Conservation (phyloP, 2,329 filamentous ascomycete genomes). For the Bipolaris bicolor region DNA sequence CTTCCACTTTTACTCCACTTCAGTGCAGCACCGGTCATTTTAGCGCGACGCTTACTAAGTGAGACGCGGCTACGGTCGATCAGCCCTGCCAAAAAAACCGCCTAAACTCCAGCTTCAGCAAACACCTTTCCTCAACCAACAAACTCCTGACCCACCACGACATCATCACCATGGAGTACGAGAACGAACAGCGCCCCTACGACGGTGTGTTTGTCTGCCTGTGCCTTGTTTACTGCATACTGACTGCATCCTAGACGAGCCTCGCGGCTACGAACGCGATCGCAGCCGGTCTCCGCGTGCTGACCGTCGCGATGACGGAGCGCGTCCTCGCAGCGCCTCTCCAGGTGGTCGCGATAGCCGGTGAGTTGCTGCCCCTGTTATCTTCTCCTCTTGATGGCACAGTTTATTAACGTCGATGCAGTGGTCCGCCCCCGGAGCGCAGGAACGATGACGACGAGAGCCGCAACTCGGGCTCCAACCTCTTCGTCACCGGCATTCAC, state of each 20-base stretch:
- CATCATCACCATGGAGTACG: conserved; percentile 66
- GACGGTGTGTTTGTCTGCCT: conserved; percentile 60
- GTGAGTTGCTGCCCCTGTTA: conserved; percentile 27
- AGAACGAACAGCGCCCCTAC: conserved; percentile 69
- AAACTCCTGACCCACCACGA: conserved; percentile 31
- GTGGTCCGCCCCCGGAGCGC: conserved; percentile 55
- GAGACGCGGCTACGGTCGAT: conserved; percentile 40
- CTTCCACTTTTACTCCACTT: conserved; percentile 26
- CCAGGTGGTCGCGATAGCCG: conserved; percentile 62
- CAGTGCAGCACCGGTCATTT: conserved; percentile 25
- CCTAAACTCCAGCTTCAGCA: conserved; percentile 24
- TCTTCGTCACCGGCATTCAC: conserved; percentile 98
- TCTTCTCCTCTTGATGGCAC: conserved; percentile 2
- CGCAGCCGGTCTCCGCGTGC: conserved; percentile 69
- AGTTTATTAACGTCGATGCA: conserved; percentile 41
- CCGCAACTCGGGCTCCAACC: conserved; percentile 92
- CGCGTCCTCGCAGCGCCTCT: conserved; percentile 68
- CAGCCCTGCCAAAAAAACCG: conserved; percentile 41
- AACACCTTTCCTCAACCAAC: conserved; percentile 31
- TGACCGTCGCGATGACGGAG: conserved; percentile 59
- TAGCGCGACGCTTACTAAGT: conserved; percentile 42
- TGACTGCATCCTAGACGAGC: conserved; percentile 57
- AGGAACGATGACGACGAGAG: conserved; percentile 78
- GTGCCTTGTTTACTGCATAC: conserved; percentile 19
- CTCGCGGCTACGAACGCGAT: conserved; percentile 68